Conservation (phyloP, 352 stramenopile species). For the Phytophthora megakarya region DNA sequence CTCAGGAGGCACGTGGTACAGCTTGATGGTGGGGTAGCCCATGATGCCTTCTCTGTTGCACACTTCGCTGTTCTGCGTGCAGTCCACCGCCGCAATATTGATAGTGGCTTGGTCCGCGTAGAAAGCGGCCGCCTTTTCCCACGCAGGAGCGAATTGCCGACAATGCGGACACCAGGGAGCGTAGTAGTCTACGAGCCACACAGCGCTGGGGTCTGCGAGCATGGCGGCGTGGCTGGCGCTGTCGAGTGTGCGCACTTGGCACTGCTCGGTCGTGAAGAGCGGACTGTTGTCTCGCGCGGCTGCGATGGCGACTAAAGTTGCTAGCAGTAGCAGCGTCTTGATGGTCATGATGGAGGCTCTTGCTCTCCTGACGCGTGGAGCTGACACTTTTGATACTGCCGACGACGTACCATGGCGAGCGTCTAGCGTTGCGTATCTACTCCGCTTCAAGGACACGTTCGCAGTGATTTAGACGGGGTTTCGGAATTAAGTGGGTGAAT, state of each 20-base stretch:
- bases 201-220: conserved; percentile 43
- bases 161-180: conserved; percentile 83
- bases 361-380: conserved; percentile 21
- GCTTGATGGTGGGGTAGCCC: conserved; percentile 68
- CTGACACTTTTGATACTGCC: conserved; percentile 12
- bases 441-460: conserved; percentile 25
- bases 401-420: conserved; percentile 6
- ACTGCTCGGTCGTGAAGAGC: conserved; percentile 69
- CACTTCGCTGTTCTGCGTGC: conserved; percentile 55
- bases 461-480: background rate
- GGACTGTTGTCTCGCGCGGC: conserved; percentile 42
- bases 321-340: conserved; percentile 25
- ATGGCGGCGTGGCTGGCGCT: conserved; percentile 43
- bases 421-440: conserved; percentile 12
- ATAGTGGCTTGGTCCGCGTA: conserved; percentile 60
- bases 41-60: conserved; percentile 68
- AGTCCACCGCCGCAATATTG: conserved; percentile 78
- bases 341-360: conserved; percentile 15
- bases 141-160: conserved; percentile 69
- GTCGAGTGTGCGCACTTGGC: conserved; percentile 49
- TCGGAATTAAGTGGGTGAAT: conserved; percentile 5
- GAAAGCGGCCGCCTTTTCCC: conserved; percentile 70
- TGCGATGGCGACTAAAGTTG: conserved; percentile 4
- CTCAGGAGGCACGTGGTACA: conserved; percentile 64
- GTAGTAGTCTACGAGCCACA: conserved; percentile 86